Base-by-base conservation (phyloP, 2,329 filamentous ascomycete species). In the Fusarium bulbicola region DNA sequence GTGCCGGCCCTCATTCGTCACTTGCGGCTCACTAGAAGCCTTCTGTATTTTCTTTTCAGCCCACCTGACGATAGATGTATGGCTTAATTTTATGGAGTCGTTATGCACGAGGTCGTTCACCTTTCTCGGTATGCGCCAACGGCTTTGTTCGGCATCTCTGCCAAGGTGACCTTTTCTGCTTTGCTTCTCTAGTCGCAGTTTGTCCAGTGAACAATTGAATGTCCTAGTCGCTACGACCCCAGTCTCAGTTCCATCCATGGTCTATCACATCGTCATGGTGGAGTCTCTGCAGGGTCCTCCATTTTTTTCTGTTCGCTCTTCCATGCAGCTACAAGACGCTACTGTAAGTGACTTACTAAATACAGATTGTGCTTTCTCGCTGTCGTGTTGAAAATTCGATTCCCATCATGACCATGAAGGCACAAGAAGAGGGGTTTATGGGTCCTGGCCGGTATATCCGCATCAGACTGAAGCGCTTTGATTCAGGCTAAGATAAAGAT, bases 271-370 rank as follows among this genome's bases (percentile, higher is more conserved):
- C 71, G 71, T 74, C 71, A 74, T 74, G 71, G 72, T 74, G 72
- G 72, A 73, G 72, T 68, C 45, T 15, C 54, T 73, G 53, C 66
- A 74, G 72, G 72, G 72, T 65, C 72, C 66, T 75, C 66, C 63
- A 73, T 76, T 53, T 65, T 65, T 52, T 46, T 50, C 49, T 50
- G 40, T 57, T 58, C 72, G 58, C 61, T 59, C 58, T 63, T 67
- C 54, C 62, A 62, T 74, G 66, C 66, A 73, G 39, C 58, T 54
- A 56, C 24, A 21, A n/a, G 26, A 59, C 53, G 63, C 65, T 67
- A 64, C 66, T 70, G 57, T 59, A 65, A 21, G 59, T 65, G 26
- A 64, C 50, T 72, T 37, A 63, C 45, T 63, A 71, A 71, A 61
- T 66, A 45, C 68, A 74, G 56, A 57, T 63, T 67, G 39, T 60